These are phyloP conservation scores for Aspergillus versicolor DNA, from an alignment of 2,329 filamentous ascomycete genomes.

Conservation along the genomic window DNA sequence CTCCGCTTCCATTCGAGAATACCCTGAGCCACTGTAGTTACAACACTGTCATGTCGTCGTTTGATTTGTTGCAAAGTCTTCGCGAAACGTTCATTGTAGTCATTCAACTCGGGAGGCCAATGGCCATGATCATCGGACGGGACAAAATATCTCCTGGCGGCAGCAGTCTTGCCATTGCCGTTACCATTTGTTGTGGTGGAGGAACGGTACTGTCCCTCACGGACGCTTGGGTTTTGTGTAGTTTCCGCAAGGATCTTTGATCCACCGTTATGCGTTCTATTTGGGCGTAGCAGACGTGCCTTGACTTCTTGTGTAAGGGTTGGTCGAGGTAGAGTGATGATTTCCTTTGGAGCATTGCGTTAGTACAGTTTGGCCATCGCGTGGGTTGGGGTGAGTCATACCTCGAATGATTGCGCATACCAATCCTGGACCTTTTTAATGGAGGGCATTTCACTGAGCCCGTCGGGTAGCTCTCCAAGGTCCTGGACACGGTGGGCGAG, in stretches of 20 bases:
- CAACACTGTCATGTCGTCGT: constrained; percentile 90
- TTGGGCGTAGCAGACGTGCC: constrained; percentile 66
- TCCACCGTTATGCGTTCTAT: constrained; percentile 54
- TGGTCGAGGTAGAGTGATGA: constrained; percentile 80
- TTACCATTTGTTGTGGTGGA: constrained; percentile 46
- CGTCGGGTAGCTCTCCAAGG: constrained; percentile 87
- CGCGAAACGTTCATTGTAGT: constrained; percentile 91
- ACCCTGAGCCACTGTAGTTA: constrained; percentile 96
- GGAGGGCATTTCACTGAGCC: constrained; percentile 95
- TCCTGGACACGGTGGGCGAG: constrained; percentile 96
- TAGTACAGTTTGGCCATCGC: constrained; percentile 9
- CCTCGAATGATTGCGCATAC: constrained; percentile 99
- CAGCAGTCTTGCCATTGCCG: constrained; percentile 51
- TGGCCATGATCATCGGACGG: constrained; percentile 83
- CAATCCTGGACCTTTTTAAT: constrained; percentile 94
- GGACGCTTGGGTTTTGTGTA: constrained; percentile 86
- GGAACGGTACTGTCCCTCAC: constrained; percentile 74
- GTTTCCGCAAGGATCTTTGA: constrained; percentile 74
- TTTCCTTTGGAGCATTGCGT: constrained; percentile 61
- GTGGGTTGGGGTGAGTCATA: constrained; percentile 47
- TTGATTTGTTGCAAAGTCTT: constrained; percentile 92
- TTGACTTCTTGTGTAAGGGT: constrained; percentile 72
- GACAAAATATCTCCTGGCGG: constrained; percentile 76
- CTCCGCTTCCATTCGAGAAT: constrained; percentile 98
- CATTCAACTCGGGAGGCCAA: constrained; percentile 91